Evolutionary conservation across 768 basidiomycete genomes (phyloP), one percentile per base, ranked within the genome.

Genomic region (Phylloporus arenicola): DNA sequence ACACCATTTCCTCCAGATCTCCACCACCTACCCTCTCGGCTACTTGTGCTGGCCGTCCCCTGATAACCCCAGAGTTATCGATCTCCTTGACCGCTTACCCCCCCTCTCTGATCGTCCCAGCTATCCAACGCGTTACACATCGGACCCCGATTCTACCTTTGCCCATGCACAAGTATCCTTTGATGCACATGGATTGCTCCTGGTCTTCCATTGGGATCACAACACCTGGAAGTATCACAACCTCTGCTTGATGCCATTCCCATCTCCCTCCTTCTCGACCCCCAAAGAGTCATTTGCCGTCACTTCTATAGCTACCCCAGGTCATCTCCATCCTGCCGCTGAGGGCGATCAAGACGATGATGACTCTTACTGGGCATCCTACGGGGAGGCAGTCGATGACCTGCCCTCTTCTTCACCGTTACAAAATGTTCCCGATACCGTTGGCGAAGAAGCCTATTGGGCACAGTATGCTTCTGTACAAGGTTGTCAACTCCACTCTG

Each of bases 31-130:
- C 55, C 70, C 78, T 9, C 55, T 65, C 30, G 71, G 77, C 3
- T 89, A 89, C 63, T 72, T 89, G 40, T 77, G 77, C 56, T 89
- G 87, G 87, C 84, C 87, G 10, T 72, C 76, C 4, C 57, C 66
- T 31, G 57, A 57, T 60, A 63, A 54, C 52, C 47, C 52, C 57
- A 73, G 64, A 43, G 64, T 70, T 43, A 57, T 77, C 45, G 64
- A 70, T 47, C 70, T 81, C 25, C 70, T 84, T 34, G 74, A 78
- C 52, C 62, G 59, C n/a, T 57, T 72, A 41, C 57, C 51, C 17
- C 52, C 59, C 4, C 47, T 57, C 20, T 59, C 64, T 10, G 52
- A 70, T 47, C 60, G 66, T 31, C 55, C 68, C 43, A 45, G 47
- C 47, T 73, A 67, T 45, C 57, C 64, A 37, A 64, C 66, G 10